A percentile compares a stretch with the other conserved stretches of the same genome.
phyloP scores from a whole-genome alignment of 345 rosid genomes.

The Acer saccharum region DNA sequence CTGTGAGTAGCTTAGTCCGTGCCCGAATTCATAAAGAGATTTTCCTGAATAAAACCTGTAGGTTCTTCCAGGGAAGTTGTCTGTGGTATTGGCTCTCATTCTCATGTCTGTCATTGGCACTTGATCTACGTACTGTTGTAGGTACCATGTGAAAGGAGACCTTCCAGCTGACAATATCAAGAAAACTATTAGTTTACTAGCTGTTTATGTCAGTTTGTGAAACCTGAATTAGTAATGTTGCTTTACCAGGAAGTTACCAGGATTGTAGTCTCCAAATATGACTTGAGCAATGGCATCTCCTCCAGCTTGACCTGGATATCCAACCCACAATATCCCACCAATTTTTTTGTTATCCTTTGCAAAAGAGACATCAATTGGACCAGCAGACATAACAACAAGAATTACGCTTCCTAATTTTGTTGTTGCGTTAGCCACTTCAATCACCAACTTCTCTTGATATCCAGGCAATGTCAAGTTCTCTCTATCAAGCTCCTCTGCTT shows the following conservation, averaged over 20 bases:
- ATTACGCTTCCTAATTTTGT: constrained; percentile 26
- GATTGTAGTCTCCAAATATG: constrained; percentile 50
- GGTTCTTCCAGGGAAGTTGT: constrained; percentile 50
- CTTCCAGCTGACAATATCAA: constrained; percentile 39
- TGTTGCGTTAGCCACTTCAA: constrained; percentile 35
- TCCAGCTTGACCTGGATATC: constrained; percentile 61
- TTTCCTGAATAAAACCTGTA: constrained; percentile 50
- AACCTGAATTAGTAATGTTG: no score
- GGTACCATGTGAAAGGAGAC: constrained; percentile 57
- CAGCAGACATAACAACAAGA: constrained; percentile 49
- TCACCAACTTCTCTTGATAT: constrained; percentile 42
- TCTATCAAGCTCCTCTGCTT: constrained; percentile 48
- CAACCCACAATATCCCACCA: constrained; percentile 52
- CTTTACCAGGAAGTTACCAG: constrained; percentile 25
- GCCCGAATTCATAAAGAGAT: constrained; percentile 43
- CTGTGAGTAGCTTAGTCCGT: constrained; percentile 54
- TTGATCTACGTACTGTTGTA: constrained; percentile 37
- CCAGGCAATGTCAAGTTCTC: constrained; percentile 48
- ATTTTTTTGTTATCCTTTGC: constrained; percentile 29
- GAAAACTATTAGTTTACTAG: background rate
- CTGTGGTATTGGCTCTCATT: constrained; percentile 45
- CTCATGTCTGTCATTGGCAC: constrained; percentile 60
- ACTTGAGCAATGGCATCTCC: constrained; percentile 55
- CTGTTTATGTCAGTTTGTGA: background rate
- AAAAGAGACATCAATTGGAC: constrained; percentile 52